A percentile compares a stretch with the other conserved stretches of the same genome.
These are phyloP conservation scores for Anethum foeniculum DNA, from an alignment of 140 eudicot species.

Conservation along the genomic window DNA sequence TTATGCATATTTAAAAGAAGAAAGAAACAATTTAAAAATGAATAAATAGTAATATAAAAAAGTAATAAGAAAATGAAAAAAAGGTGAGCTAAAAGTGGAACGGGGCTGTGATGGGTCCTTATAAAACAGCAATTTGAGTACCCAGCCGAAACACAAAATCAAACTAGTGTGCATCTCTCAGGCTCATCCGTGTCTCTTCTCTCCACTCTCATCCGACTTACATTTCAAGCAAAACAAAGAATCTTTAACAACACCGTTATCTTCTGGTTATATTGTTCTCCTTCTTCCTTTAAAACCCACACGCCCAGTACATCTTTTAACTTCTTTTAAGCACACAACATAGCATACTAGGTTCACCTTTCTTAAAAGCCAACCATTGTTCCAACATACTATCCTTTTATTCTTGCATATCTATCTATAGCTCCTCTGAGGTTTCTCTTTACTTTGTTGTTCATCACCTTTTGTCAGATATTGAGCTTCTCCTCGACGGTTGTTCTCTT, in stretches of 20 bases:
- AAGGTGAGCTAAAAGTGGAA: not conserved
- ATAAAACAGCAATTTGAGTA: not conserved
- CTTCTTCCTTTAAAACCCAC: not conserved
- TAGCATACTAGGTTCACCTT: not conserved
- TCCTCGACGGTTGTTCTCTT: conserved; percentile 21
- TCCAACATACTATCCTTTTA: not conserved
- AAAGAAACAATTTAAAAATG: too few species aligned
- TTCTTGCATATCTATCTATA: not conserved
- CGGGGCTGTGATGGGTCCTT: not conserved
- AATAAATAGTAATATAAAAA: not conserved
- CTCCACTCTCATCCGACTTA: not conserved
- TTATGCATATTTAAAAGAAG: too few species aligned
- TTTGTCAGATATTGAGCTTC: conserved; percentile 35
- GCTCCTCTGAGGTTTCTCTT: not conserved
- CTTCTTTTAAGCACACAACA: not conserved
- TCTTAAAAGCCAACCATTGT: not conserved
- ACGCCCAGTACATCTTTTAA: not conserved
- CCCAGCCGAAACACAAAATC: not conserved
- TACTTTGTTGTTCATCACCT: conserved; percentile 17
- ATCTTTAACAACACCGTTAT: not conserved
- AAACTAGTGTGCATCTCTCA: not conserved
- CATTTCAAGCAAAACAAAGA: not conserved
- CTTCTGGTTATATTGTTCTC: not conserved
- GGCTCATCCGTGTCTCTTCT: not conserved
- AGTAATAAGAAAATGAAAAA: not conserved